phyloP scores from a whole-genome alignment of 306 rosid genomes.

The Rosa multiflora region DNA sequence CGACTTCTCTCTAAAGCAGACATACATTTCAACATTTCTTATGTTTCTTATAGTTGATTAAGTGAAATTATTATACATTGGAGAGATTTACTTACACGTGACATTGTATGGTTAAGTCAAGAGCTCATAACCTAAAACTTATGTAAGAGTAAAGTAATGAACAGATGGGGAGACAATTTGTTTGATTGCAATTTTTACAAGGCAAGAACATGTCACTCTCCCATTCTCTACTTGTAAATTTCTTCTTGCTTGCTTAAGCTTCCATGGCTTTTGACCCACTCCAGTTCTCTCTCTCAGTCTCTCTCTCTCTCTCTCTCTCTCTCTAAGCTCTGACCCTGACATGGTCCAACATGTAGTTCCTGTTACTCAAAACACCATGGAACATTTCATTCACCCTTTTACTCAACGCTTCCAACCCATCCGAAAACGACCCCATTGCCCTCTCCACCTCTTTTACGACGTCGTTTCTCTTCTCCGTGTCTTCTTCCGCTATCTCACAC shows the following conservation, averaged over 20 bases:
- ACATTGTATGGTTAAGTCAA: background rate
- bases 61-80: no score
- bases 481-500: background rate
- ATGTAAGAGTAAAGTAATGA: background rate
- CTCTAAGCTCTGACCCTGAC: no score
- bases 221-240: background rate
- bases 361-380: slow-evolving; percentile 20
- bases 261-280: slow-evolving; percentile 3
- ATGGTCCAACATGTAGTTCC: slow-evolving; percentile 2
- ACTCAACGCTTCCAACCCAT: slow-evolving; percentile 21
- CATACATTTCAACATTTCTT: no score
- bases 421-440: slow-evolving; percentile 9
- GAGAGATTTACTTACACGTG: no score
- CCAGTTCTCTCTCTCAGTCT: background rate
- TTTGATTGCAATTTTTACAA: background rate
- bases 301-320: no score
- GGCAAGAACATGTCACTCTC: background rate
- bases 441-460: slow-evolving; percentile 2
- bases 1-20: no score
- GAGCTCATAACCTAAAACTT: no score
- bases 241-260: background rate
- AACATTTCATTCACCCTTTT: background rate
- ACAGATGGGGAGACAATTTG: background rate
- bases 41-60: no score
- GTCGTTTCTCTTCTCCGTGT: background rate